Percentiles rank a stretch among this genome's conserved stretches.
Evolutionary conservation across 2,329 filamentous ascomycete species (phyloP).

Genomic region (Ophiocordyceps unilateralis): DNA sequence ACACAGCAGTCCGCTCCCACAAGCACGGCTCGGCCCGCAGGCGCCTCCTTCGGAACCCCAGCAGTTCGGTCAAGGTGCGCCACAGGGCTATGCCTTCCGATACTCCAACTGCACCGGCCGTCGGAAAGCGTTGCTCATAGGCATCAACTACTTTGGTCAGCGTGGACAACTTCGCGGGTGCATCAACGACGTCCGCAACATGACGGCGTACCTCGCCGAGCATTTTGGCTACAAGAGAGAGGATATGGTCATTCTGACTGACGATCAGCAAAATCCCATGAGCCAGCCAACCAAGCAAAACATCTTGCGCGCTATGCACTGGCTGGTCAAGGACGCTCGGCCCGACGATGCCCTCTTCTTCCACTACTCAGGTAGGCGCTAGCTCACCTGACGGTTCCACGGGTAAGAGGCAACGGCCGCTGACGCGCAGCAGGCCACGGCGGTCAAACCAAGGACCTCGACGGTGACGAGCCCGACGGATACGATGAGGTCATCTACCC

Average conservation of each 20-base stretch:
- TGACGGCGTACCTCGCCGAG: conserved; percentile 78
- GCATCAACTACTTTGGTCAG: conserved; percentile 94
- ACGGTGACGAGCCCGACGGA: conserved; percentile 67
- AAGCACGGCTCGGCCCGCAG: conserved; percentile 29
- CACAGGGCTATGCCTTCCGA: conserved; percentile 65
- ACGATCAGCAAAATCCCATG: conserved; percentile 95
- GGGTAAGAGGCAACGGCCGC: not conserved
- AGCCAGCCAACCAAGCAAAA: conserved; percentile 94
- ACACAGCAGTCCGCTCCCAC: conserved; percentile 4
- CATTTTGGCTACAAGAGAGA: conserved; percentile 86
- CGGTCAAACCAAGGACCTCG: conserved; percentile 63
- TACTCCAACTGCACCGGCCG: conserved; percentile 84
- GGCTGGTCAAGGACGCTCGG: conserved; percentile 83
- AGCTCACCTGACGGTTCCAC: too few relatives aligned
- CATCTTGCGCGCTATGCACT: conserved; percentile 91
- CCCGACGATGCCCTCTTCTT: conserved; percentile 95
- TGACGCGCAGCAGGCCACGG: conserved; percentile 41
- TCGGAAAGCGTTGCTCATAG: conserved; percentile 78
- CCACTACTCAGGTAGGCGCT: conserved; percentile 75
- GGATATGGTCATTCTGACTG: conserved; percentile 92
- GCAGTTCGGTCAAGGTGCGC: conserved; percentile 65
- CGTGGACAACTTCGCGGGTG: conserved; percentile 80
- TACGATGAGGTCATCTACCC: conserved; percentile 76
- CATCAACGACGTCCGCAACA: conserved; percentile 96
- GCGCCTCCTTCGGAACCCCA: conserved; percentile 52